phyloP scores from a whole-genome alignment of 164 flowering plant species.

The Tetrastigma voinierianum region DNA sequence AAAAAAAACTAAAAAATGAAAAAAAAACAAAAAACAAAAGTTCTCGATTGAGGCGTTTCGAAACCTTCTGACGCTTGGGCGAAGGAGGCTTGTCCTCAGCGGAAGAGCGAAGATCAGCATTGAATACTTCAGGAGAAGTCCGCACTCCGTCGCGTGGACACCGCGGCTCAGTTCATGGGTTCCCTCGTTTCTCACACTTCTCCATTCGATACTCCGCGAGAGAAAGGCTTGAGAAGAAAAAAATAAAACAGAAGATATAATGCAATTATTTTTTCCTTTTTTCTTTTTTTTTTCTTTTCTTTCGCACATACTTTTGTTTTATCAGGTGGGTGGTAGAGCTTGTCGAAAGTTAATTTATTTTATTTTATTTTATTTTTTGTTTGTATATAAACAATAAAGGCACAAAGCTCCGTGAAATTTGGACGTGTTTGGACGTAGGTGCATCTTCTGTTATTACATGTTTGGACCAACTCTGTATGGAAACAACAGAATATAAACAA shows the following conservation, averaged over 20 bases:
- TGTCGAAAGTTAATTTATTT: too few species aligned
- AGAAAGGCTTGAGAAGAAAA: slow-evolving; percentile 8
- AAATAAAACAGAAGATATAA: background rate
- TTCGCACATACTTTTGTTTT: too few species aligned
- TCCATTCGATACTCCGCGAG: background rate
- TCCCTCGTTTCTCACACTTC: slow-evolving; percentile 2
- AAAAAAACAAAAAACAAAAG: background rate
- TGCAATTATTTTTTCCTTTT: background rate
- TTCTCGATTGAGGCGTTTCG: background rate
- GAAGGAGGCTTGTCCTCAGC: slow-evolving; percentile 76
- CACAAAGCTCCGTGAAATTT: too few species aligned
- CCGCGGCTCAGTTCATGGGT: slow-evolving; percentile 48
- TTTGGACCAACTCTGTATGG: too few species aligned
- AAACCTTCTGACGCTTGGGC: slow-evolving; percentile 83
- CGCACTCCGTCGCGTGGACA: slow-evolving; percentile 84
- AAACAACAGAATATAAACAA: too few species aligned
- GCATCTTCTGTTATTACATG: too few species aligned
- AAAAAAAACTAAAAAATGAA: background rate
- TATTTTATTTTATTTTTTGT: background rate
- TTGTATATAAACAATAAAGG: background rate
- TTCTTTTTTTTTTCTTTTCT: background rate
- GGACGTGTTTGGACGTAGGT: too few species aligned
- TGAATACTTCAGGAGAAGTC: too few species aligned
- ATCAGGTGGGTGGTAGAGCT: too few species aligned
- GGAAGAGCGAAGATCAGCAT: slow-evolving; percentile 66